These are phyloP conservation scores for Trichoderma harzianum DNA, from an alignment of 2,329 filamentous ascomycete genomes.

Conservation along the genomic window DNA sequence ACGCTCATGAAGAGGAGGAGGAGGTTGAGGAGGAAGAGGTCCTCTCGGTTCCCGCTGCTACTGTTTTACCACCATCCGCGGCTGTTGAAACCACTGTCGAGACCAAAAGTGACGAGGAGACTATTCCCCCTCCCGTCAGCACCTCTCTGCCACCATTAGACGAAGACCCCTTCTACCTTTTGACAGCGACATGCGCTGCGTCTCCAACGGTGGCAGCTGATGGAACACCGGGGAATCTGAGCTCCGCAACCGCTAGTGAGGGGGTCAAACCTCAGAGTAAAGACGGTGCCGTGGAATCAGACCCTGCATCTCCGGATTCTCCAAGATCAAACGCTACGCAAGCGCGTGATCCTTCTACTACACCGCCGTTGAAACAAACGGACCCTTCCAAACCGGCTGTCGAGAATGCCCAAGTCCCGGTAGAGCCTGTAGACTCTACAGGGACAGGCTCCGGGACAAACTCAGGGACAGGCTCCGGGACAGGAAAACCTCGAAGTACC, in stretches of 20 bases:
- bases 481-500: conserved; percentile 24
- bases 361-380: not conserved
- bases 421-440: not conserved
- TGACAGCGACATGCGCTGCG: conserved; percentile 14
- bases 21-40: conserved; percentile 20
- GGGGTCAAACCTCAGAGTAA: not conserved
- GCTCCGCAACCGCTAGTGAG: not conserved
- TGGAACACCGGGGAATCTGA: not conserved
- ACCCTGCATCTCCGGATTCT: not conserved
- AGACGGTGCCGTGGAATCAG: not conserved
- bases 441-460: not conserved
- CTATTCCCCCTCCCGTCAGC: not conserved
- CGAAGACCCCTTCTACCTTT: not conserved
- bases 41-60: not conserved
- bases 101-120: not conserved
- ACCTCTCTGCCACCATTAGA: not conserved
- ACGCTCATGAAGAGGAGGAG: conserved; percentile 42
- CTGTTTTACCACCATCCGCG: not conserved
- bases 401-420: not conserved
- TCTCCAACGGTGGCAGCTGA: not conserved
- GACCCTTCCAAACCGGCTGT: not conserved
- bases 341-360: not conserved
- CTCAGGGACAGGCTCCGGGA: not conserved
- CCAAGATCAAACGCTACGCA: not conserved
- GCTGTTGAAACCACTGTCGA: not conserved